Evolutionary conservation across 108 stramenopile species (phyloP).

Genomic region (Cyclotella sp.): DNA sequence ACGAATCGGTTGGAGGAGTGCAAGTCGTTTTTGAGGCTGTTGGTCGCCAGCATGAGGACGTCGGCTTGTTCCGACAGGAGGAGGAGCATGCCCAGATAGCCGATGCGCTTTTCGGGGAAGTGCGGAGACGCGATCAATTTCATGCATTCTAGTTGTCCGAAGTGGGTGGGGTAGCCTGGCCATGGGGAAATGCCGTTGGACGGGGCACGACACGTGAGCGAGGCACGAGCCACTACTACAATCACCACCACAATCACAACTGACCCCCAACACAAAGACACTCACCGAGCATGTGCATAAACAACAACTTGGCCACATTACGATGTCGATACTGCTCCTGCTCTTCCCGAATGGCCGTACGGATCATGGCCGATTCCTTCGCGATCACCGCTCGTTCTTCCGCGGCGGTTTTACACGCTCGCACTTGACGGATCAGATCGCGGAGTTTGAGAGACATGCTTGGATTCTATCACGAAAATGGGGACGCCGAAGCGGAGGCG

Average conservation of each 20-base stretch:
- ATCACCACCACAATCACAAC: neutral
- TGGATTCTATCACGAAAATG: too few species aligned
- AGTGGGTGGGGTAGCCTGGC: slow-evolving; percentile 98
- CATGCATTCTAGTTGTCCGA: slow-evolving; percentile 99
- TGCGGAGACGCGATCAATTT: slow-evolving; percentile 98
- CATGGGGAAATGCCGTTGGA: neutral
- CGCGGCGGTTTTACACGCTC: slow-evolving; percentile 99
- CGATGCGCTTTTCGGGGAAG: slow-evolving; percentile 98
- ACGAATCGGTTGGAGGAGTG: slow-evolving; percentile 88
- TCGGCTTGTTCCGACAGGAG: slow-evolving; percentile 97
- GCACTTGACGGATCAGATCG: slow-evolving; percentile 98
- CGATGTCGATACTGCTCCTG: slow-evolving; percentile 96
- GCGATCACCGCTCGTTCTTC: slow-evolving; percentile 99
- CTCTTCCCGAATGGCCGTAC: slow-evolving; percentile 98
- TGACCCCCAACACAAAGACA: neutral
- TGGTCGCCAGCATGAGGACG: slow-evolving; percentile 98
- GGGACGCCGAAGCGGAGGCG: too few species aligned
- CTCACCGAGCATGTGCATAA: slow-evolving; percentile 98
- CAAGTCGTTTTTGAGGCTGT: slow-evolving; percentile 94
- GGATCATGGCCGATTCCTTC: slow-evolving; percentile 98
- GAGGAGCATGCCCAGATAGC: slow-evolving; percentile 95
- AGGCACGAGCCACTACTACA: neutral
- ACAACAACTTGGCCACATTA: slow-evolving; percentile 99
- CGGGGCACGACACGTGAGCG: neutral
- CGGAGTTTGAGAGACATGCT: slow-evolving; percentile 98